Conservation (phyloP, 371 early-diverging fungal genomes). For the Rhizopus delemar region DNA sequence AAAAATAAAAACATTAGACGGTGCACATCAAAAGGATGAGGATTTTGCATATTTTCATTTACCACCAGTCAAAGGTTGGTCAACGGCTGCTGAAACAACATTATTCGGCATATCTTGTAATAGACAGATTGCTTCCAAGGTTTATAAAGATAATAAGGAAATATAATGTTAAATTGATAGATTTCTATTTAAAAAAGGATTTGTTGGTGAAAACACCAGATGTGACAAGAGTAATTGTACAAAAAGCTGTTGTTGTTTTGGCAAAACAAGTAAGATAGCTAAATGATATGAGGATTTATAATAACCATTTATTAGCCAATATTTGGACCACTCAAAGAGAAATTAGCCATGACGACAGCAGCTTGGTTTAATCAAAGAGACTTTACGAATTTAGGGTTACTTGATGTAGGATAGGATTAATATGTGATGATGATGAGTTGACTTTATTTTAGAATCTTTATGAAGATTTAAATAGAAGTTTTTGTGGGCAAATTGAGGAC, state of each 20-base stretch:
- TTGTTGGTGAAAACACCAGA: conserved; percentile 70
- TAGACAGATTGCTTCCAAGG: conserved; percentile 73
- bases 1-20: conserved; percentile 53
- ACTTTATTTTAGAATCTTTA: conserved; percentile 59
- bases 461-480: conserved; percentile 57
- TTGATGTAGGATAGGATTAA: conserved; percentile 52
- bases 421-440: background rate
- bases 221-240: conserved; percentile 79
- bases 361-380: conserved; percentile 82
- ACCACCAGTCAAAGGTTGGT: conserved; percentile 73
- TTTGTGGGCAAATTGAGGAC: conserved; percentile 67
- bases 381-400: conserved; percentile 74
- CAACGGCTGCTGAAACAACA: conserved; percentile 59
- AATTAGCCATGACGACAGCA: conserved; percentile 75
- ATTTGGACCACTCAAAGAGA: conserved; percentile 71
- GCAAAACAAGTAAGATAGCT: conserved; percentile 60
- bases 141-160: conserved; percentile 1
- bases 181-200: conserved; percentile 43
- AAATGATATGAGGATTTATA: background rate
- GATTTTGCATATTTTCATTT: conserved; percentile 87
- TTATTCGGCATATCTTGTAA: conserved; percentile 86
- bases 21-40: conserved; percentile 81
- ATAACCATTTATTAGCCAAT: conserved; percentile 55
- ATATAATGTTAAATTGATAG: background rate
- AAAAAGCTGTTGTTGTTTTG: conserved; percentile 80